These are phyloP conservation scores for Cercophora samala DNA, from an alignment of 495 filamentous ascomycete species.

Conservation along the genomic window DNA sequence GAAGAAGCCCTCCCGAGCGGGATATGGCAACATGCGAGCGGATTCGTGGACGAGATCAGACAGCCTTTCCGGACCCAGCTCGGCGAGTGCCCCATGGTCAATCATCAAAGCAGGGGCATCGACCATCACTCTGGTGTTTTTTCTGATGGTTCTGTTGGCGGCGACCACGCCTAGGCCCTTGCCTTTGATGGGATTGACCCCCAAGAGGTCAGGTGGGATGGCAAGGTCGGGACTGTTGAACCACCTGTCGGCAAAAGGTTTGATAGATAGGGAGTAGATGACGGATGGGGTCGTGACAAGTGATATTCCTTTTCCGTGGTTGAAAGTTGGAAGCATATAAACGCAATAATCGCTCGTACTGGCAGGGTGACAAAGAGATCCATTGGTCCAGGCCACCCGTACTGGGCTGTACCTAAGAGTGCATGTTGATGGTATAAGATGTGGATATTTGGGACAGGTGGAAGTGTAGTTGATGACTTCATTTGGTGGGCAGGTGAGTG, in stretches of 20 bases:
- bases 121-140: not conserved
- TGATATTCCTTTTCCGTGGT: not conserved
- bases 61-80: not conserved
- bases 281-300: not conserved
- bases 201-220: not conserved
- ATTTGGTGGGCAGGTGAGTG: too few species aligned
- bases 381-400: not conserved
- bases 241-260: not conserved
- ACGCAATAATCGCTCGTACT: not conserved
- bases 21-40: not conserved
- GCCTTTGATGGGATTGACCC: not conserved
- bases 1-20: not conserved
- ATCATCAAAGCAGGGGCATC: not conserved
- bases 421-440: too few species aligned
- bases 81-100: not conserved
- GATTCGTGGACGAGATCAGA: not conserved
- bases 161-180: not conserved
- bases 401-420: too few species aligned
- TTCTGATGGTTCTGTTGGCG: not conserved
- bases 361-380: not conserved
- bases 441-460: too few species aligned
- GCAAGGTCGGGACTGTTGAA: not conserved
- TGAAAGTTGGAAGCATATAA: not conserved
- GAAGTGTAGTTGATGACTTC: too few species aligned
- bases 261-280: not conserved